phyloP scores from a whole-genome alignment of 2,329 filamentous ascomycete genomes.

The Botryosphaeria dothidea region DNA sequence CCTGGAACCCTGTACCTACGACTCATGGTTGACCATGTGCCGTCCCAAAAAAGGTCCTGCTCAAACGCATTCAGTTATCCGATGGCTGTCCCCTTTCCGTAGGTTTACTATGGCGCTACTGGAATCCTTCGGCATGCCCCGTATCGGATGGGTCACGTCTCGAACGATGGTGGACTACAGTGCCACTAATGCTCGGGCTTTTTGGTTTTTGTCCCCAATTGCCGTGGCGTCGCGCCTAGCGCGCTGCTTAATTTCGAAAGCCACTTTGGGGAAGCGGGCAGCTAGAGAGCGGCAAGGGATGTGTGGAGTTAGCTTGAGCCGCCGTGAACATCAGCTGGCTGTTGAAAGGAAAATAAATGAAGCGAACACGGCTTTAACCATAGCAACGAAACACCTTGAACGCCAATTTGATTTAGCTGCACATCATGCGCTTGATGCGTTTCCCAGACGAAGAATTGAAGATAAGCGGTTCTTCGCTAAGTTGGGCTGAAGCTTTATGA shows the following conservation, averaged over 20 bases:
- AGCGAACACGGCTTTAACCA: background rate
- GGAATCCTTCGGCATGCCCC: conserved; percentile 4
- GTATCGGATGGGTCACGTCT: background rate
- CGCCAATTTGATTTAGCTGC: background rate
- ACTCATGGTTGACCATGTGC: background rate
- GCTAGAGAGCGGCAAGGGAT: background rate
- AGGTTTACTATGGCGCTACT: background rate
- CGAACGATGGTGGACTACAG: background rate
- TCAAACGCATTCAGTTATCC: background rate
- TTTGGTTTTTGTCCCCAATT: background rate
- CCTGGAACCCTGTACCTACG: background rate
- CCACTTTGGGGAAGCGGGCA: background rate
- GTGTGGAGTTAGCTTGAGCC: background rate
- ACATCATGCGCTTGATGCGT: background rate
- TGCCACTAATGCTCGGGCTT: background rate
- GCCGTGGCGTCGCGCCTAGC: background rate
- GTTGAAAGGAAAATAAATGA: background rate
- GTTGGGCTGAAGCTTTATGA: background rate
- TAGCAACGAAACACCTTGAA: background rate
- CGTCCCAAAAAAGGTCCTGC: background rate
- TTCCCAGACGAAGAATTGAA: background rate
- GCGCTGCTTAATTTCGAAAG: background rate
- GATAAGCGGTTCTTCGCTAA: background rate
- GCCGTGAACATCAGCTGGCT: background rate
- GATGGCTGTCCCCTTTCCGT: background rate